Evolutionary conservation across 306 rosid species (phyloP).

Genomic region (Cucurbita maxima): DNA sequence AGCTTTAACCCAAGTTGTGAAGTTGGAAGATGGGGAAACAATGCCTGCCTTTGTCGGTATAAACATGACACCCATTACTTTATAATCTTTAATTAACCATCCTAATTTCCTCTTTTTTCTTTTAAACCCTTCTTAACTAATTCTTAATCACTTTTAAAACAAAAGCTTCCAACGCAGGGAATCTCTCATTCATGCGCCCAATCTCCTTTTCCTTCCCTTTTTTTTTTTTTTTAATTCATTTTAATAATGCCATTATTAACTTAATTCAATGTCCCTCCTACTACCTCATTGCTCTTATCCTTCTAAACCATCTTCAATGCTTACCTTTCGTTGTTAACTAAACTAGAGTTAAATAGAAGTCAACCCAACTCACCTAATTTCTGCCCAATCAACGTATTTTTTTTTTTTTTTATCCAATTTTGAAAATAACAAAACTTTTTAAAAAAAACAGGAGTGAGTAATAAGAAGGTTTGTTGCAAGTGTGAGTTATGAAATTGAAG

Average conservation of each 20-base stretch:
- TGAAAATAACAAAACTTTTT: too few relatives aligned
- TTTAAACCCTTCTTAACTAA: neutral
- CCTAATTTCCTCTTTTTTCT: neutral
- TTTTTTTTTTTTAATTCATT: neutral
- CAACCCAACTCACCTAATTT: too few relatives aligned
- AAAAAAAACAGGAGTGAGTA: too few relatives aligned
- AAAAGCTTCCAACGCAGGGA: neutral
- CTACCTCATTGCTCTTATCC: neutral
- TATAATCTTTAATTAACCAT: neutral
- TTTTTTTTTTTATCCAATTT: too few relatives aligned
- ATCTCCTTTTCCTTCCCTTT: neutral
- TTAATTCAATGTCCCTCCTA: neutral
- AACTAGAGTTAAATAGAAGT: too few relatives aligned
- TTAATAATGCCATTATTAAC: neutral
- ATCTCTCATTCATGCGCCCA: constrained; percentile 1
- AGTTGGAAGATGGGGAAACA: constrained; percentile 10
- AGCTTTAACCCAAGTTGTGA: neutral
- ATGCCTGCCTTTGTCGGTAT: constrained; percentile 4
- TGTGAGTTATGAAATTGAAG: too few relatives aligned
- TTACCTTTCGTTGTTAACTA: too few relatives aligned
- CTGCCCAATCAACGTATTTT: too few relatives aligned
- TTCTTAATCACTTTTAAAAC: neutral
- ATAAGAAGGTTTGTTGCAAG: too few relatives aligned
- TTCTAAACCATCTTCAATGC: neutral
- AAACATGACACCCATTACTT: constrained; percentile 8